phyloP scores from a whole-genome alignment of 345 rosid species.

The Arabis hirsuta region DNA sequence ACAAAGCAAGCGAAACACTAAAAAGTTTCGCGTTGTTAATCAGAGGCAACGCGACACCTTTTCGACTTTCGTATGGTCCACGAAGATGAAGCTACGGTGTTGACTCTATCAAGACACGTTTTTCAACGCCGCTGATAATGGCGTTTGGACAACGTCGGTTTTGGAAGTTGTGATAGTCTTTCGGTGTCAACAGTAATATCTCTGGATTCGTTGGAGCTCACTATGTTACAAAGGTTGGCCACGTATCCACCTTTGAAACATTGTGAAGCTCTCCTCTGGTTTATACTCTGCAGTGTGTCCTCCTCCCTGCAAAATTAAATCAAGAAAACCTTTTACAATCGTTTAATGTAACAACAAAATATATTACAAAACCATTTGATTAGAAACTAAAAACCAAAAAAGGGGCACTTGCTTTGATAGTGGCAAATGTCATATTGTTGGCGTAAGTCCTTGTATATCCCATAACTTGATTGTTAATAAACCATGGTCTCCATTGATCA shows the following conservation, averaged over 20 bases:
- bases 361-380: not conserved
- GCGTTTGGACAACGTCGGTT: no score
- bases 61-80: no score
- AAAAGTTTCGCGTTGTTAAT: no score
- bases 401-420: not conserved
- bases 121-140: no score
- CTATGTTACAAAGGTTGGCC: slow-evolving; percentile 20
- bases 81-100: no score
- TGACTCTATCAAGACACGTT: no score
- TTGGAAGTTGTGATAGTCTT: no score
- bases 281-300: slow-evolving; percentile 64
- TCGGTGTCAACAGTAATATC: no score
- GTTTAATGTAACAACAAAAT: not conserved
- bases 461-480: not conserved
- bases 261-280: slow-evolving; percentile 53
- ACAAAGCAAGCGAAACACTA: no score
- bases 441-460: not conserved
- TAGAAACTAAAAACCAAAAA: not conserved
- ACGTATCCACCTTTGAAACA: slow-evolving; percentile 45
- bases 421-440: not conserved
- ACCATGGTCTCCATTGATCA: slow-evolving; percentile 11
- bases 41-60: no score
- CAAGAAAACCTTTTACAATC: not conserved
- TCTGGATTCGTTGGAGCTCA: no score
- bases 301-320: slow-evolving; percentile 54